Conservation (phyloP, 179 eudicot genomes). For the Beta corolliflora region DNA sequence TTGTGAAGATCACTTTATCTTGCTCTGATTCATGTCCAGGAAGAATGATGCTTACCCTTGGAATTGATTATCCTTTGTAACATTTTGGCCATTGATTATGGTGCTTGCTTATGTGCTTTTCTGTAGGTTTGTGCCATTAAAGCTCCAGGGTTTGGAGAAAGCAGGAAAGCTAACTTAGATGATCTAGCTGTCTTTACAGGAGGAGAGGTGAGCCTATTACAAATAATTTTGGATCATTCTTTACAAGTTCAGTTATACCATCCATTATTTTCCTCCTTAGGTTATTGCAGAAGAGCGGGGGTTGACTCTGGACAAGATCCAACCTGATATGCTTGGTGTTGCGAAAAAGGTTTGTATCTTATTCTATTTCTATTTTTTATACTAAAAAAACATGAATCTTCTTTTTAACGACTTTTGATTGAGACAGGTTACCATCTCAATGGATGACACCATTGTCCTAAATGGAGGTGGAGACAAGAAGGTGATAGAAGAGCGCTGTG, state of each 20-base stretch:
- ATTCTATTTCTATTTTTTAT: neutral
- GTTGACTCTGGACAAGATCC: slow-evolving; percentile 61
- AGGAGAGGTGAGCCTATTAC: slow-evolving; percentile 66
- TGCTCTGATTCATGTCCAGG: neutral
- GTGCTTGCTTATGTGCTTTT: slow-evolving; percentile 13
- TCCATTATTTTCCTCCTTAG: slow-evolving; percentile 38
- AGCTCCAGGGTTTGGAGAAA: slow-evolving; percentile 99
- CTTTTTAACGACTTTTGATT: slow-evolving; percentile 21
- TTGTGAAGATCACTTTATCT: neutral
- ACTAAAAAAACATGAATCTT: neutral
- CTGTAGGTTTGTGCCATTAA: slow-evolving; percentile 95
- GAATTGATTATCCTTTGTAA: neutral
- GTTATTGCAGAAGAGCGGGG: slow-evolving; percentile 82
- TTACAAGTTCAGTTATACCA: slow-evolving; percentile 15
- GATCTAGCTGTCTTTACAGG: slow-evolving; percentile 92
- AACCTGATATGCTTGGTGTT: slow-evolving; percentile 78
- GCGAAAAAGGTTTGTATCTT: slow-evolving; percentile 72
- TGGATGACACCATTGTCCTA: slow-evolving; percentile 85
- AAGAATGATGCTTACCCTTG: neutral
- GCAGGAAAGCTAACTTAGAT: slow-evolving; percentile 80
- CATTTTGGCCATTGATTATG: slow-evolving; percentile 4
- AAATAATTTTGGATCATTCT: neutral
- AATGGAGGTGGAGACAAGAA: slow-evolving; percentile 88
- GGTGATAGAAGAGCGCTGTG: slow-evolving; percentile 89
- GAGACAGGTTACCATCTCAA: slow-evolving; percentile 73